phyloP scores from a whole-genome alignment of 768 basidiomycete species.

The Polyporus arcularius region DNA sequence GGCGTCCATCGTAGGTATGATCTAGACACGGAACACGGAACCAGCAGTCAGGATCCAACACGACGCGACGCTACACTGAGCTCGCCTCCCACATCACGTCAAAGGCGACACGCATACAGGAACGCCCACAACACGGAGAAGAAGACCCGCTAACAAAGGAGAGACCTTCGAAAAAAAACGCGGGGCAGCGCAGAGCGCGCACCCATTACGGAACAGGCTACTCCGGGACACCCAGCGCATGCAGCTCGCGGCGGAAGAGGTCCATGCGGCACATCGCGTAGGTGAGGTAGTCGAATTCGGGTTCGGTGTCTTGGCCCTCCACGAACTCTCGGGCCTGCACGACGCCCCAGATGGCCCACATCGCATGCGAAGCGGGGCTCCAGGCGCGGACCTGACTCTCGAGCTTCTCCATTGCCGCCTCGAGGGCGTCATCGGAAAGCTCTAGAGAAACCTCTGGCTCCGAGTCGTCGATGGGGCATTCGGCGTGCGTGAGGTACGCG shows the following conservation, averaged over 20 bases:
- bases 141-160: background rate
- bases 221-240: conserved; percentile 40
- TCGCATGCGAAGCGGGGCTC: conserved; percentile 88
- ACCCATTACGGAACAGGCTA: background rate
- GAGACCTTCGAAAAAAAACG: background rate
- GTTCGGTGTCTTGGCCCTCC: conserved; percentile 53
- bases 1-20: too few relatives aligned
- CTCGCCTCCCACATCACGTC: too few relatives aligned
- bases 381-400: conserved; percentile 83
- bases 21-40: too few relatives aligned
- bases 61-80: too few relatives aligned
- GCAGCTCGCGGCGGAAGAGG: conserved; percentile 59
- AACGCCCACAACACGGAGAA: background rate
- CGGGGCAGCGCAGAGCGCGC: background rate
- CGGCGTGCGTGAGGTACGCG: conserved; percentile 70
- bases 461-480: conserved; percentile 34
- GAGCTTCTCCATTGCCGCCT: conserved; percentile 54
- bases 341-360: conserved; percentile 96
- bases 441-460: conserved; percentile 28
- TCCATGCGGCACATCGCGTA: conserved; percentile 75
- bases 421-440: conserved; percentile 29
- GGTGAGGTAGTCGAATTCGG: conserved; percentile 88
- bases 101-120: background rate
- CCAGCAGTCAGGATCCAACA: too few relatives aligned
- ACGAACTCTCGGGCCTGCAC: conserved; percentile 84